These are phyloP conservation scores for Schizosaccharomyces osmophilus DNA, from an alignment of 805 yeast species.

Conservation along the genomic window DNA sequence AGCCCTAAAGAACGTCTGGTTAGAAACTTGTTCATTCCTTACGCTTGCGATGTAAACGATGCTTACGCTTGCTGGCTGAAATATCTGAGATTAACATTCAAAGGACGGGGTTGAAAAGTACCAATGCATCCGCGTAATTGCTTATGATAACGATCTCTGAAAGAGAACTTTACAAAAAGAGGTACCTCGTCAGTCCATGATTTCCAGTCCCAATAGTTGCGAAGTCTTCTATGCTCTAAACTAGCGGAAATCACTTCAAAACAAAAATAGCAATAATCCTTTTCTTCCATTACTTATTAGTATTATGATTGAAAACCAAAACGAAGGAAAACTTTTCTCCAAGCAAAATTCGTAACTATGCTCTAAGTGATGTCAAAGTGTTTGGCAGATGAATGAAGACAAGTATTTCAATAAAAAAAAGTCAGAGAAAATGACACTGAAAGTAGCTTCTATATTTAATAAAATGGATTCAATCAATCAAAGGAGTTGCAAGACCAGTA, in stretches of 20 bases:
- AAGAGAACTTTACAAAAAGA: neutral
- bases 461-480: too few species aligned
- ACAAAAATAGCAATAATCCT: neutral
- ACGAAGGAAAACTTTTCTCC: too few species aligned
- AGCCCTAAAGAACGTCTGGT: conserved; percentile 20
- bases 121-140: conserved; percentile 1
- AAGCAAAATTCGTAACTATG: too few species aligned
- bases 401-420: too few species aligned
- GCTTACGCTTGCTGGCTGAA: neutral
- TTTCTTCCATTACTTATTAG: neutral
- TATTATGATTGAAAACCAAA: neutral
- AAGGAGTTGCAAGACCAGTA: too few species aligned
- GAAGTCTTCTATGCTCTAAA: neutral
- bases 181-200: neutral
- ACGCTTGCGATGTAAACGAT: neutral
- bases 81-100: neutral
- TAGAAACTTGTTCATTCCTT: neutral
- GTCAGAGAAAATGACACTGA: too few species aligned
- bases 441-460: too few species aligned
- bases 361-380: too few species aligned
- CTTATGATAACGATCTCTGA: neutral
- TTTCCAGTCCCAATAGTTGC: neutral
- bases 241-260: neutral
- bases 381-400: too few species aligned
- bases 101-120: neutral